Base-by-base conservation (phyloP, 371 early-diverging fungal genomes). In the Nematocida sp. region DNA sequence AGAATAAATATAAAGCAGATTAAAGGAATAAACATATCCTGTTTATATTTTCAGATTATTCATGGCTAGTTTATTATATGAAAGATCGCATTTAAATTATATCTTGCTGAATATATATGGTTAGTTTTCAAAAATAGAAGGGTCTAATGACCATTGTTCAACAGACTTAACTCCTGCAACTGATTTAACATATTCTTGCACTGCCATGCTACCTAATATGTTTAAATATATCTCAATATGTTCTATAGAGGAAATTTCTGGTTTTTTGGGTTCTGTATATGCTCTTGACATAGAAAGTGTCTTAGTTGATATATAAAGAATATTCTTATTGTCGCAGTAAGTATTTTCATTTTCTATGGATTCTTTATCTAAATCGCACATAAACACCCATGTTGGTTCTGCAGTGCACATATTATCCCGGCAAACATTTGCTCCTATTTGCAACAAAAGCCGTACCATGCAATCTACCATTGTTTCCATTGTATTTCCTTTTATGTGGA, bases 111-210 rank as follows among this genome's bases (percentile, higher is more conserved):
- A 33, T 33, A 33, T 33, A 33, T 33, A 33, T 33, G 33, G 33
- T 2, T 55, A 57, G 18, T 23, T 66, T n/a, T 56, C 44, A 44
- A 58, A 61, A 5, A 57, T 58, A 54, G 72, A 55, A 7, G n/a
- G 18, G 60, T 42, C 50, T 25, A 54, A 40, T 1, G 60, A 27
- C 56, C 42, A 46, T 27, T 72, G 7, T 7, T 54, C 27, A 55
- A 20, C 7, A 25, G n/a, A 13, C 6, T 72, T 50, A 9, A 50
- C 47, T 3, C 39, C 67, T 1, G 52, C 54, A 5, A 45, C 13
- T 2, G 67, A 62, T 23, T 72, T 72, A 40, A 62, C 23, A 27
- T 72, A 62, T 23, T 78, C 80, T 52, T 78, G 80, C 67, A 78
- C 80, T 1, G 70, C 69, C 46, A 78, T 57, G 15, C 70, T 71